Evolutionary conservation across 129 eudicot genomes (phyloP).

Genomic region (Calendula officinalis): DNA sequence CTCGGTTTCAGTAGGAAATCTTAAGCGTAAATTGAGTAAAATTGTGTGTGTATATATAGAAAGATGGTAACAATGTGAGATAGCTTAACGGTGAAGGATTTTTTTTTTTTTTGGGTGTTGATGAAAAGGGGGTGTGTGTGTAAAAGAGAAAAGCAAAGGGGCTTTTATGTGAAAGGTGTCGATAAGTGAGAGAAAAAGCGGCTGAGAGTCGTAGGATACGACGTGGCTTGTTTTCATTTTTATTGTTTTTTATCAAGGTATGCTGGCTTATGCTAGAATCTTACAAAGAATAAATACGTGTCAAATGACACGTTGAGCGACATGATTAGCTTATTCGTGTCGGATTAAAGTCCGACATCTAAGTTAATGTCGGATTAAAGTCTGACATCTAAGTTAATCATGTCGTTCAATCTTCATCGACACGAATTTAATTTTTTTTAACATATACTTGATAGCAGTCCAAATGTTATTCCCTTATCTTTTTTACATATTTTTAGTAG

Average conservation of each 20-base stretch:
- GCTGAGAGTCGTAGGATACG: not conserved
- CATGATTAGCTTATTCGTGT: no score
- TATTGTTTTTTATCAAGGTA: not conserved
- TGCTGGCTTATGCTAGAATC: no score
- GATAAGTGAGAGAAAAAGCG: conserved; percentile 3
- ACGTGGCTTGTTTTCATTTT: conserved; percentile 13
- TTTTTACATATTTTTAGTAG: no score
- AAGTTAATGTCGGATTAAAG: no score
- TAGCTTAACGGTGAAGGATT: conserved; percentile 40
- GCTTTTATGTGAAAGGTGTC: conserved; percentile 14
- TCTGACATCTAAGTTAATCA: no score
- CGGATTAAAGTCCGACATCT: no score
- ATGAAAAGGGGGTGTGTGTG: not conserved
- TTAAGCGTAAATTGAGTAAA: not conserved
- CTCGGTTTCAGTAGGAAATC: not conserved
- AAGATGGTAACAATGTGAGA: conserved; percentile 1
- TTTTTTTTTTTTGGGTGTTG: not conserved
- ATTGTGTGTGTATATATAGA: not conserved
- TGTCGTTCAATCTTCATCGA: no score
- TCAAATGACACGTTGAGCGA: no score
- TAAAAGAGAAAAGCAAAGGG: not conserved
- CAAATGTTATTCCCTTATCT: no score
- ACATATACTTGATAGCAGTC: no score
- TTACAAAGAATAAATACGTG: no score
- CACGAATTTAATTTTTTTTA: no score